Evolutionary conservation across 345 rosid genomes (phyloP).

Genomic region (Brassica napus): DNA sequence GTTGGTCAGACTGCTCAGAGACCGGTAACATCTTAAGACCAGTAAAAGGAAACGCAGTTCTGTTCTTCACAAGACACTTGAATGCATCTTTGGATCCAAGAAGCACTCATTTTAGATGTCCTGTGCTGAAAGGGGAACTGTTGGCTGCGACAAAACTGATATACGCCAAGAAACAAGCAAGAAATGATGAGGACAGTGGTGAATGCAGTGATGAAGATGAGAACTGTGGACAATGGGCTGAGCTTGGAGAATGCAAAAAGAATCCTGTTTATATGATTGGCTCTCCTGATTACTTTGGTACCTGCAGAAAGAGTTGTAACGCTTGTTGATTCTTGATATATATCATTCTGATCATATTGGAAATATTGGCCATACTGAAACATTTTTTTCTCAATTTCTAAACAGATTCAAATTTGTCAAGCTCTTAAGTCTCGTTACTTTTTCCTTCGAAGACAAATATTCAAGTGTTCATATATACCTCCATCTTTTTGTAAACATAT

Average conservation of each 20-base stretch:
- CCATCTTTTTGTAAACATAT: too few species aligned
- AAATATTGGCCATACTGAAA: background rate
- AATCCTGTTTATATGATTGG: slow-evolving; percentile 90
- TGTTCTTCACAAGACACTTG: slow-evolving; percentile 66
- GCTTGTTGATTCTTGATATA: slow-evolving; percentile 46
- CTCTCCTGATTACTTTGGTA: slow-evolving; percentile 84
- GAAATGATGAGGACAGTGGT: slow-evolving; percentile 15
- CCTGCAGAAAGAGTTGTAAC: slow-evolving; percentile 87
- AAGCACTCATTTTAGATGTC: slow-evolving; percentile 78
- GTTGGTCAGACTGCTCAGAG: slow-evolving; percentile 63
- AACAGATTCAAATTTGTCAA: background rate
- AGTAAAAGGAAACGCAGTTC: slow-evolving; percentile 68
- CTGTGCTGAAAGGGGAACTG: slow-evolving; percentile 71
- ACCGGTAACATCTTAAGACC: slow-evolving; percentile 55
- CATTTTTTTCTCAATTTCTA: background rate
- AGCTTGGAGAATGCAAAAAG: slow-evolving; percentile 73
- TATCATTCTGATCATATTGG: background rate
- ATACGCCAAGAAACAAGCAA: slow-evolving; percentile 43
- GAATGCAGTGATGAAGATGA: slow-evolving; percentile 83
- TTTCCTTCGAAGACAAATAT: background rate
- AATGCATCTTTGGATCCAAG: slow-evolving; percentile 51
- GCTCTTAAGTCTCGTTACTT: background rate
- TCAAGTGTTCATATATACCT: too few species aligned
- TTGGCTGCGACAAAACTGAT: slow-evolving; percentile 68
- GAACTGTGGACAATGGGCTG: slow-evolving; percentile 72